Evolutionary conservation across 495 filamentous ascomycete genomes (phyloP), one percentile per base, ranked within the genome.

Genomic region (Penicillium longicatenatum): DNA sequence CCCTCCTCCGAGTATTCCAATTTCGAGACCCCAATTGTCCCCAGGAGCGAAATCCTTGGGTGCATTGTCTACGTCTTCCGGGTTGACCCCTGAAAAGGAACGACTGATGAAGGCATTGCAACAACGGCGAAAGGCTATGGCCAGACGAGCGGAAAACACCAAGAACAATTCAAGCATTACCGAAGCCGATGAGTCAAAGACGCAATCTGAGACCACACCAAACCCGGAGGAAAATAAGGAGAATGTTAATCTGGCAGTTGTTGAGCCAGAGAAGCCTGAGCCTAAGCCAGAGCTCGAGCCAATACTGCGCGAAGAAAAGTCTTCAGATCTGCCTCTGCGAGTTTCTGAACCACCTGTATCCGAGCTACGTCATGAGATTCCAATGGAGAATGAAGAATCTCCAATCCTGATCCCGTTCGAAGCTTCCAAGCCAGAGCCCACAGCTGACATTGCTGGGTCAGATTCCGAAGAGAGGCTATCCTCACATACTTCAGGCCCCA

Each of bases 21-120:
- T 76, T 37, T 69, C 73, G 22, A 68, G 79, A 54, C 76, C 79
- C 26, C 69, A 73, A 44, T 75, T 83, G 24, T 82, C 82, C 58
- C 82, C 84, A 33, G 81, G 82, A 70, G 81, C 62, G 67, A 77
- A 67, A 57, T 80, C 77, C 17, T 59, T 78, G 52, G 79, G 72
- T 49, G 79, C 76, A 26, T 51, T 79, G 31, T 76, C 77, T 58
- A 65, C 64, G 6, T 81, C 84, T 12, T 80, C 82, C 29, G 80
- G 84, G 16, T 85, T 95, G 66, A 93, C 91, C 1, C 89, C 91
- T 0, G 94, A 98, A 68, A 97, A 96, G 70, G 84, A 89, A 62
- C 83, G 92, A 59, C 77, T 98, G 57, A 90, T 96, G 91, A 97
- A 93, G 76, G 93, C 94, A 6, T 79, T 97, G 70, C 89, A 98